Percentiles rank a stretch among this genome's conserved stretches.
Evolutionary conservation across 2,329 filamentous ascomycete species (phyloP).

Genomic region (Elsinoe arachidis): DNA sequence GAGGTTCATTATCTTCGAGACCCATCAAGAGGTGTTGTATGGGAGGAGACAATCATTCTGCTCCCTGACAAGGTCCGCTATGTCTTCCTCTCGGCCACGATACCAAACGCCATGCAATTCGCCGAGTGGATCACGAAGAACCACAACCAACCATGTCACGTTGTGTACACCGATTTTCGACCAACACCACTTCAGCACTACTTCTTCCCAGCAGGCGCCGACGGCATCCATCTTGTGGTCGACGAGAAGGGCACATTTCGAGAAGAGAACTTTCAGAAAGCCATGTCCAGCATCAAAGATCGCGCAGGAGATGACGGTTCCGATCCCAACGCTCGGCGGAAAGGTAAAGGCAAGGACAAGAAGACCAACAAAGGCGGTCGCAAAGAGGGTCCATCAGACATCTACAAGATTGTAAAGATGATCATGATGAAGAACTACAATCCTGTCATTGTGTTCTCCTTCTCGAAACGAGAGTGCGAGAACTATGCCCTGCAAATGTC

Average conservation of each 20-base stretch:
- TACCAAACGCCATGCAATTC: constrained; percentile 98
- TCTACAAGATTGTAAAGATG: constrained; percentile 98
- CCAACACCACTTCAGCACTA: constrained; percentile 96
- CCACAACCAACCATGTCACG: constrained; percentile 94
- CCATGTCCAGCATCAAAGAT: constrained; percentile 82
- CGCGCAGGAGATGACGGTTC: constrained; percentile 77
- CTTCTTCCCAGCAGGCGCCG: constrained; percentile 87
- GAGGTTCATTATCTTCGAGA: constrained; percentile 99
- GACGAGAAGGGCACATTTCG: constrained; percentile 95
- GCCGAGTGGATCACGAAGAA: constrained; percentile 99
- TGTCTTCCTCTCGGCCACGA: constrained; percentile 95
- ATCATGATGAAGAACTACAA: constrained; percentile 97
- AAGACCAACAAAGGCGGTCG: constrained; percentile 81
- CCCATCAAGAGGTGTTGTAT: constrained; percentile 87
- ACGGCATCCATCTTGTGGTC: constrained; percentile 87
- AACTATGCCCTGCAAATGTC: constrained; percentile 80
- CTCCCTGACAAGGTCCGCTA: constrained; percentile 98
- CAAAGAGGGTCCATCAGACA: constrained; percentile 63
- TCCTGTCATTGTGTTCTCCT: constrained; percentile 98
- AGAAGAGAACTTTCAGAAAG: constrained; percentile 94
- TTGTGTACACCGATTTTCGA: constrained; percentile 97
- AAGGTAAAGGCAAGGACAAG: constrained; percentile 86
- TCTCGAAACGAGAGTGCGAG: constrained; percentile 96
- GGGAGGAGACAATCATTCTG: constrained; percentile 98
- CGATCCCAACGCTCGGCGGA: constrained; percentile 69